Percentiles rank a stretch among this genome's conserved stretches.
Conservation (phyloP, 2,329 filamentous ascomycete species). For the Phyllosticta ampelicida region DNA sequence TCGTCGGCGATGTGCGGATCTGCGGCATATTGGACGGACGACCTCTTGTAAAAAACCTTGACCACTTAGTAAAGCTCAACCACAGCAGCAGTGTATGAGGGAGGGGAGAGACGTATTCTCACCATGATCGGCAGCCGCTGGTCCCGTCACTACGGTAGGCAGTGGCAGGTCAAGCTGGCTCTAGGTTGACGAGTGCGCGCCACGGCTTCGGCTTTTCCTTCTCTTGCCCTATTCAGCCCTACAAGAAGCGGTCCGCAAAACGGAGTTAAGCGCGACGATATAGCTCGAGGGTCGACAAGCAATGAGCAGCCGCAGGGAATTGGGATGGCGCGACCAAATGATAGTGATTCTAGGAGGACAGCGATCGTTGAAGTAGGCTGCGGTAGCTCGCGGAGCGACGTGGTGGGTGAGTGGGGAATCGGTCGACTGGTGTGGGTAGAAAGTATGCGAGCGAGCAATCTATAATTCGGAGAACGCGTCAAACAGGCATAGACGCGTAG, state of each 20-base stretch:
- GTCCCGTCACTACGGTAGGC: neutral
- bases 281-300: neutral
- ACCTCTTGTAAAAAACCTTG: constrained; percentile 91
- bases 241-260: constrained; percentile 5
- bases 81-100: neutral
- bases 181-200: neutral
- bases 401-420: neutral
- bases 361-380: constrained; percentile 2
- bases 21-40: constrained; percentile 76
- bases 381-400: constrained; percentile 11
- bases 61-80: constrained; percentile 16
- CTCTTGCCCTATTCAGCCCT: constrained; percentile 5
- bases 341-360: neutral
- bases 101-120: constrained; percentile 11
- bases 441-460: constrained; percentile 2
- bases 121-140: constrained; percentile 21
- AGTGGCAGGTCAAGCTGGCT: neutral
- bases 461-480: constrained; percentile 10
- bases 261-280: constrained; percentile 10
- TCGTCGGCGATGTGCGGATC: constrained; percentile 66
- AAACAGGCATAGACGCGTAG: constrained; percentile 6
- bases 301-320: neutral
- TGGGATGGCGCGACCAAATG: constrained; percentile 1
- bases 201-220: neutral
- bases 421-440: constrained; percentile 2